phyloP scores from a whole-genome alignment of 805 yeast species.

The Yarrowia yakushimensis region DNA sequence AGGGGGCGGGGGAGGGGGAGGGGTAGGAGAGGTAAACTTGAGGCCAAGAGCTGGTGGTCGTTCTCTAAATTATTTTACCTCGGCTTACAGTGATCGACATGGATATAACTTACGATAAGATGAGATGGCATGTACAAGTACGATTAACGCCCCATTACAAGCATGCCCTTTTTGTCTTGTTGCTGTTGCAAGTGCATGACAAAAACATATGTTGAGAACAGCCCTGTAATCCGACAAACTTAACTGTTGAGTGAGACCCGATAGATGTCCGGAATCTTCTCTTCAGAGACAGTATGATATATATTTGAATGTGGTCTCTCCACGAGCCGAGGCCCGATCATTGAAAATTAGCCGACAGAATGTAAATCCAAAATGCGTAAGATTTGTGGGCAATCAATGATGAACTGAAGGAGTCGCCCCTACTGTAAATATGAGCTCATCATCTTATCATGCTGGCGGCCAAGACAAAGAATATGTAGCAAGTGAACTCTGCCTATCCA shows the following conservation, averaged over 20 bases:
- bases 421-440: background rate
- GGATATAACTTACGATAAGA: background rate
- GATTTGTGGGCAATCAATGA: background rate
- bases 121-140: background rate
- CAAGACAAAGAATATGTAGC: background rate
- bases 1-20: too few relatives aligned
- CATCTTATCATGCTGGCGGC: background rate
- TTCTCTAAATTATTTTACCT: background rate
- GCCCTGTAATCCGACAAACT: slow-evolving; percentile 5
- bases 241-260: slow-evolving; percentile 7
- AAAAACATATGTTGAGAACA: background rate
- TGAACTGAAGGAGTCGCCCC: background rate
- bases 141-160: background rate
- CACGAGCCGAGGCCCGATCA: background rate
- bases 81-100: slow-evolving; percentile 5
- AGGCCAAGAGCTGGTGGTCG: too few relatives aligned
- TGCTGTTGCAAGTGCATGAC: background rate
- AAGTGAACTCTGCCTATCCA: background rate
- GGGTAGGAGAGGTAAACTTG: too few relatives aligned
- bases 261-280: background rate
- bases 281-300: too few relatives aligned
- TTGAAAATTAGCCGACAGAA: background rate
- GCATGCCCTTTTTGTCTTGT: background rate
- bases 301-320: too few relatives aligned
- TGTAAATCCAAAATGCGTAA: background rate